Conservation (phyloP, 352 stramenopile genomes). For the Globisporangium camurandrum region DNA sequence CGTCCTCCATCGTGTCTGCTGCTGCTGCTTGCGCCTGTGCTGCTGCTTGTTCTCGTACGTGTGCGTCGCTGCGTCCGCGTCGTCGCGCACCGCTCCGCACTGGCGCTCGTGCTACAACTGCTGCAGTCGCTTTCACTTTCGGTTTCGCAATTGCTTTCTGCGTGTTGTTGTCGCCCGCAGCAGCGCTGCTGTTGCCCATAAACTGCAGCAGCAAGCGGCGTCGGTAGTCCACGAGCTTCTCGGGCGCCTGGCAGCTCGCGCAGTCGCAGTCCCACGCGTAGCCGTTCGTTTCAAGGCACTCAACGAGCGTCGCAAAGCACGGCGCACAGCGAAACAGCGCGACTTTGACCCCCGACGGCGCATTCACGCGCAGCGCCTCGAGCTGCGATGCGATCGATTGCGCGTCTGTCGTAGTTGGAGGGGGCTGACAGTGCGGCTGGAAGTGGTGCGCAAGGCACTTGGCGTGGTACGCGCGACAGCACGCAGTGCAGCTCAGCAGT, state of each 20-base stretch:
- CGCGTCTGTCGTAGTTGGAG: slow-evolving; percentile 5
- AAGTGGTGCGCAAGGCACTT: slow-evolving; percentile 32
- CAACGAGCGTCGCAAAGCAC: slow-evolving; percentile 34
- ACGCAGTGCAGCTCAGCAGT: slow-evolving; percentile 29
- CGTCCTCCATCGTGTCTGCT: background rate
- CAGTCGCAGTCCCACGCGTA: slow-evolving; percentile 34
- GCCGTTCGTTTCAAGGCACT: slow-evolving; percentile 27
- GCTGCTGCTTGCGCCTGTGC: background rate
- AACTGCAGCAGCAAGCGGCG: slow-evolving; percentile 35
- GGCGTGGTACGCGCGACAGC: slow-evolving; percentile 34
- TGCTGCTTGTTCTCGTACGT: too few species aligned
- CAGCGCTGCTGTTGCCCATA: slow-evolving; percentile 21
- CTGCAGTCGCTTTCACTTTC: background rate
- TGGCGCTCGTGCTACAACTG: background rate
- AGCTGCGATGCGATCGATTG: slow-evolving; percentile 29
- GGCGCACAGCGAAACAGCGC: slow-evolving; percentile 38
- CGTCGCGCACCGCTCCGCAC: background rate
- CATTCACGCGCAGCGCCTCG: slow-evolving; percentile 18
- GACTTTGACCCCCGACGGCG: slow-evolving; percentile 13
- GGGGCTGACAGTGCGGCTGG: slow-evolving; percentile 21
- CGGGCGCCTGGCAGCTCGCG: slow-evolving; percentile 25
- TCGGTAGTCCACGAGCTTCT: slow-evolving; percentile 26
- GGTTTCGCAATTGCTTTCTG: background rate
- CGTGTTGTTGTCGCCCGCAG: background rate
- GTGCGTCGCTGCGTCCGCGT: background rate